These are phyloP conservation scores for Triticum dicoccoides DNA, from an alignment of 176 grass and related monocot species.

Conservation along the genomic window DNA sequence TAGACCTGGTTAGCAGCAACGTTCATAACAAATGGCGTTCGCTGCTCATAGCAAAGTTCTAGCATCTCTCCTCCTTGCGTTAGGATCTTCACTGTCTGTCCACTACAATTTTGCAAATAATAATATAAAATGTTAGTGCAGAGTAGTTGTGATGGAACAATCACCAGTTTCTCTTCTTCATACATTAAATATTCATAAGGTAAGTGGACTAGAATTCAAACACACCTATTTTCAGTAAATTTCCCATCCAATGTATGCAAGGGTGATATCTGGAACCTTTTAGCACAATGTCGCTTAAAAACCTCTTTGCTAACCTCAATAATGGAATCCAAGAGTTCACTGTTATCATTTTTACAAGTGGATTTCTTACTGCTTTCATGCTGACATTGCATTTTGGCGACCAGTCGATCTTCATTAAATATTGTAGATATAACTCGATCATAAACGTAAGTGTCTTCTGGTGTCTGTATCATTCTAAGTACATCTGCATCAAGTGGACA, in stretches of 20 bases:
- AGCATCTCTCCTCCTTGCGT: constrained; percentile 94
- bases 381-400: constrained; percentile 58
- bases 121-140: constrained; percentile 5
- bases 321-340: constrained; percentile 72
- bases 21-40: constrained; percentile 75
- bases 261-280: constrained; percentile 82
- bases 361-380: constrained; percentile 55
- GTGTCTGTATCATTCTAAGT: constrained; percentile 84
- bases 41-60: constrained; percentile 89
- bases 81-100: constrained; percentile 90
- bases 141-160: background rate
- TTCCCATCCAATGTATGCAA: constrained; percentile 57
- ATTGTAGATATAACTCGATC: constrained; percentile 90
- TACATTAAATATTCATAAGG: constrained; percentile 21
- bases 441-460: constrained; percentile 92
- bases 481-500: constrained; percentile 70
- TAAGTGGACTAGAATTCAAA: constrained; percentile 21
- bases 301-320: constrained; percentile 92
- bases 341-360: constrained; percentile 52
- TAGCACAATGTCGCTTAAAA: constrained; percentile 91
- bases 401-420: constrained; percentile 77
- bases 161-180: constrained; percentile 12
- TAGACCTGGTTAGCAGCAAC: constrained; percentile 74
- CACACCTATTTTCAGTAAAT: constrained; percentile 65
- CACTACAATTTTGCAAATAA: constrained; percentile 38